phyloP scores from a whole-genome alignment of 2,329 filamentous ascomycete species.

The Ceratocystis papillata region DNA sequence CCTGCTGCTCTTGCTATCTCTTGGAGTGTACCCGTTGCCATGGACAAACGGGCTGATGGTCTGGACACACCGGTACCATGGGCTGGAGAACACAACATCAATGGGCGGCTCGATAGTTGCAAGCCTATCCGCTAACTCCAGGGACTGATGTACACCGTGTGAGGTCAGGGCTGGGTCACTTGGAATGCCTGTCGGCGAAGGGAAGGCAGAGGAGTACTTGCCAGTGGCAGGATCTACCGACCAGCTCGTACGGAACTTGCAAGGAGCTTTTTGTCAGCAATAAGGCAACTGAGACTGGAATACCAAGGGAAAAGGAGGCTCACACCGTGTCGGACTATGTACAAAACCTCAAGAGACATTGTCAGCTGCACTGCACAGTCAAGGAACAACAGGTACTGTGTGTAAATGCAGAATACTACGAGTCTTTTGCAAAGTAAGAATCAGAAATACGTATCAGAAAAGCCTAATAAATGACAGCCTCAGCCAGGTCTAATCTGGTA shows the following conservation, averaged over 20 bases:
- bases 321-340: constrained; percentile 65
- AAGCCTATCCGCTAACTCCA: constrained; percentile 61
- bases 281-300: constrained; percentile 11
- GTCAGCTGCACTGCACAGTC: constrained; percentile 10
- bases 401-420: background rate
- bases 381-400: background rate
- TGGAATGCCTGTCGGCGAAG: constrained; percentile 75
- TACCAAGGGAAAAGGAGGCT: constrained; percentile 29
- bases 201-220: constrained; percentile 60
- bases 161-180: constrained; percentile 79
- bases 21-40: constrained; percentile 32
- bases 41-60: constrained; percentile 63
- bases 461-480: background rate
- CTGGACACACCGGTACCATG: constrained; percentile 80
- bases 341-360: constrained; percentile 62
- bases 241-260: constrained; percentile 83
- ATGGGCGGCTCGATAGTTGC: constrained; percentile 52
- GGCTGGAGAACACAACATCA: constrained; percentile 69
- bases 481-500: background rate
- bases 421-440: background rate
- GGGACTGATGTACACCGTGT: constrained; percentile 73
- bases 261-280: constrained; percentile 6
- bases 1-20: constrained; percentile 23
- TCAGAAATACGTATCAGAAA: background rate
- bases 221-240: constrained; percentile 71